phyloP scores from a whole-genome alignment of 2,329 filamentous ascomycete genomes.

The Penicillium sp. region DNA sequence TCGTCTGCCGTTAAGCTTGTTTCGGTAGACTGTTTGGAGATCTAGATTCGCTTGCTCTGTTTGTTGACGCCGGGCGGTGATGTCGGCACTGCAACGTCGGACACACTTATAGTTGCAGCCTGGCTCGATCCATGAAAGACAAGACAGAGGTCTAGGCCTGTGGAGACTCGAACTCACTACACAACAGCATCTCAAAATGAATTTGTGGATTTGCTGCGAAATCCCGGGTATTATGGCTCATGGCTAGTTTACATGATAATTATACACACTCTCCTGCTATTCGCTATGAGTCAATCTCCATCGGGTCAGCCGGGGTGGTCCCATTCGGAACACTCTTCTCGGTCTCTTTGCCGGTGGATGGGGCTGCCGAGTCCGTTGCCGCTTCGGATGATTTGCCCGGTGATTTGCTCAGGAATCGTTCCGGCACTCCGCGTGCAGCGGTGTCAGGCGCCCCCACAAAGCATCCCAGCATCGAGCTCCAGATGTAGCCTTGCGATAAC shows the following conservation, averaged over 20 bases:
- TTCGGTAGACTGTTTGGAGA: constrained; percentile 2
- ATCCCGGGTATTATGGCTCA: too few relatives aligned
- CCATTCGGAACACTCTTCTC: constrained; percentile 8
- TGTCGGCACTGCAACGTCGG: too few relatives aligned
- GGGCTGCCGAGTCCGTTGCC: constrained; percentile 12
- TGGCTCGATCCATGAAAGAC: too few relatives aligned
- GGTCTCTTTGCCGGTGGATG: constrained; percentile 8
- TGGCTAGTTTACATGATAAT: too few relatives aligned
- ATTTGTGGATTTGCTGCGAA: too few relatives aligned
- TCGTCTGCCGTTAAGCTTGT: constrained; percentile 7
- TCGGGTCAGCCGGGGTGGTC: constrained; percentile 8
- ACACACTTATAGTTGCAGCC: too few relatives aligned
- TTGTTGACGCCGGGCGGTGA: too few relatives aligned
- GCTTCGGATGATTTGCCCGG: constrained; percentile 5
- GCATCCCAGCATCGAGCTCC: constrained; percentile 72
- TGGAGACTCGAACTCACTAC: too few relatives aligned
- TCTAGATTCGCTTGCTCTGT: background rate
- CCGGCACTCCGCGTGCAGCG: constrained; percentile 70
- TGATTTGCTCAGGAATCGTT: constrained; percentile 54
- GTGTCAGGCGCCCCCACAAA: constrained; percentile 64
- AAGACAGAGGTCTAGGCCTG: too few relatives aligned
- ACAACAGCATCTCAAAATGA: too few relatives aligned
- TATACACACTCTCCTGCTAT: too few relatives aligned
- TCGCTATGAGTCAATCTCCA: constrained; percentile 12
- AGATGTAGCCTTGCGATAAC: constrained; percentile 66